phyloP scores from a whole-genome alignment of 352 stramenopile genomes.

The Globisporangium splendens region DNA sequence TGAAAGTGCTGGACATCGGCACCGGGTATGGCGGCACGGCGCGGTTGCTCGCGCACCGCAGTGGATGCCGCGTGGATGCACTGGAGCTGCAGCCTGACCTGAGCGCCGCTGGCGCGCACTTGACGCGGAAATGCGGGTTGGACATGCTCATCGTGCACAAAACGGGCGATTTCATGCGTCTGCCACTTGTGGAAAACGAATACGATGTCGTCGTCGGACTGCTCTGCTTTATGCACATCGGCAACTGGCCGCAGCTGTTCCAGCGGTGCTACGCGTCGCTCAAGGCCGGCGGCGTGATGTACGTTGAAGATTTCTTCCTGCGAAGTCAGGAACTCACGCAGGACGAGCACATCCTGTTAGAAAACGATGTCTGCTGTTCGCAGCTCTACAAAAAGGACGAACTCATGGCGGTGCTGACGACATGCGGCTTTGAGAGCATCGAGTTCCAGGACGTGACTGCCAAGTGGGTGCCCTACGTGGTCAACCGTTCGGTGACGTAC shows the following conservation, averaged over 20 bases:
- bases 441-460: conserved; percentile 54
- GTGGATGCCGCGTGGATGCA: conserved; percentile 58
- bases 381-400: conserved; percentile 39
- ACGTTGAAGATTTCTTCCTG: conserved; percentile 79
- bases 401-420: conserved; percentile 32
- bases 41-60: conserved; percentile 70
- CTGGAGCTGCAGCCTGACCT: conserved; percentile 82
- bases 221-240: conserved; percentile 80
- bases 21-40: conserved; percentile 88
- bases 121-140: conserved; percentile 59
- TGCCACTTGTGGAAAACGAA: conserved; percentile 13
- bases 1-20: conserved; percentile 82
- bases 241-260: conserved; percentile 56
- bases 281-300: conserved; percentile 60
- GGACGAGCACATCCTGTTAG: conserved; percentile 40
- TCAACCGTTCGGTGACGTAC: conserved; percentile 37
- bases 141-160: conserved; percentile 44
- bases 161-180: conserved; percentile 61
- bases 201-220: conserved; percentile 69
- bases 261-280: conserved; percentile 51
- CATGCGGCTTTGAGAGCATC: conserved; percentile 50
- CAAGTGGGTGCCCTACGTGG: conserved; percentile 70
- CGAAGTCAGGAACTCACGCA: conserved; percentile 35
- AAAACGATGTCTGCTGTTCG: conserved; percentile 61
- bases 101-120: conserved; percentile 45